These are phyloP conservation scores for Penicillium sp. DNA, from an alignment of 2,329 filamentous ascomycete genomes.

Conservation along the genomic window DNA sequence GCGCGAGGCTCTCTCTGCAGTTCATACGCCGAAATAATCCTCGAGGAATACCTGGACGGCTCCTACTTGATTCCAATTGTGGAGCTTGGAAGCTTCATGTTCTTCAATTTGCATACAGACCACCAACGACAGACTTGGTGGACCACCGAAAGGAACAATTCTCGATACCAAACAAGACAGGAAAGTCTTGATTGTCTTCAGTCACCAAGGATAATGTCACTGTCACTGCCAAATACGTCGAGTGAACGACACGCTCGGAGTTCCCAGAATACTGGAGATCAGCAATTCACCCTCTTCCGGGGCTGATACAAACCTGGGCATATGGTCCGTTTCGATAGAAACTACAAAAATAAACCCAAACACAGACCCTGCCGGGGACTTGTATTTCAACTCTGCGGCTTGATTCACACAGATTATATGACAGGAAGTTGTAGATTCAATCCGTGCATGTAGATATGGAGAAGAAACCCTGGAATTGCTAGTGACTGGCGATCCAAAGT, in stretches of 20 bases:
- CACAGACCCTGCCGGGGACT: too few relatives aligned
- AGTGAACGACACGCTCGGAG: neutral
- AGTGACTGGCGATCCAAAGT: too few relatives aligned
- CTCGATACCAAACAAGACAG: neutral
- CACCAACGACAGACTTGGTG: neutral
- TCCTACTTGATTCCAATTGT: neutral
- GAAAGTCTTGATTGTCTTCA: neutral
- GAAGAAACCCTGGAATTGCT: too few relatives aligned
- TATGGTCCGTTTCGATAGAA: too few relatives aligned
- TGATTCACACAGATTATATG: too few relatives aligned
- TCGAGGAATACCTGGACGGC: neutral
- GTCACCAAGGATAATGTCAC: neutral
- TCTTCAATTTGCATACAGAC: neutral
- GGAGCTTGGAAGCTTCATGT: neutral
- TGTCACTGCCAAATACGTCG: neutral
- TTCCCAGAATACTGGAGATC: too few relatives aligned
- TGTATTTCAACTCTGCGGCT: too few relatives aligned
- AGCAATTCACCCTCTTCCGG: neutral
- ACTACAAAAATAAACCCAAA: too few relatives aligned
- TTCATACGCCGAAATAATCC: neutral
- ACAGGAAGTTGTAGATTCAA: too few relatives aligned
- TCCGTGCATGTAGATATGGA: too few relatives aligned
- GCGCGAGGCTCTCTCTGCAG: neutral
- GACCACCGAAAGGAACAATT: neutral
- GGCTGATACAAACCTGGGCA: too few relatives aligned